Conservation (phyloP, 345 rosid species). For the Populus tremula region DNA sequence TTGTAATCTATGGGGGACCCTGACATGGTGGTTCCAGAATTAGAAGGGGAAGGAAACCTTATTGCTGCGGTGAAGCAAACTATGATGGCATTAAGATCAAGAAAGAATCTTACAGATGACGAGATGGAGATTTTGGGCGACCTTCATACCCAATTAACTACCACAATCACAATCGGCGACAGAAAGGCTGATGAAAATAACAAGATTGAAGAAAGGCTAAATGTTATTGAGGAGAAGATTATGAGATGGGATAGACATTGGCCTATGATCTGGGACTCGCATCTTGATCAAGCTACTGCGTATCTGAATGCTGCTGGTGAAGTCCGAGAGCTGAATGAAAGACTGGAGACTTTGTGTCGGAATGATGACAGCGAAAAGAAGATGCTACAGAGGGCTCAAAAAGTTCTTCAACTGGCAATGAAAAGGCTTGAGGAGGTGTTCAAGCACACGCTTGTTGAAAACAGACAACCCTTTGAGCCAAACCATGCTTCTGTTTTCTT, state of each 20-base stretch:
- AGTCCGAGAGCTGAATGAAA: constrained; percentile 47
- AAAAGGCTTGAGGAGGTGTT: constrained; percentile 85
- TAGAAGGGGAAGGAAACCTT: constrained; percentile 56
- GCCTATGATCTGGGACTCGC: constrained; percentile 71
- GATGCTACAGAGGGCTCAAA: constrained; percentile 56
- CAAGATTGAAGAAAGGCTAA: constrained; percentile 36
- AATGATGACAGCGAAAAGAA: constrained; percentile 34
- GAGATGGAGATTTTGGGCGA: constrained; percentile 55
- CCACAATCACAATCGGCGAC: constrained; percentile 32
- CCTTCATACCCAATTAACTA: constrained; percentile 59
- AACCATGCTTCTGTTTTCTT: constrained; percentile 59
- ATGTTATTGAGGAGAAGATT: constrained; percentile 60
- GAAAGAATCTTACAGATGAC: constrained; percentile 49
- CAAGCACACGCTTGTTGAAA: constrained; percentile 59
- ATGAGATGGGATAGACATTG: constrained; percentile 62
- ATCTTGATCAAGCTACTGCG: constrained; percentile 45
- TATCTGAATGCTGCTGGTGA: constrained; percentile 59
- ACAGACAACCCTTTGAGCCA: constrained; percentile 63
- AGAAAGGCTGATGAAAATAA: constrained; percentile 32
- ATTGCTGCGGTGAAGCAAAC: constrained; percentile 63
- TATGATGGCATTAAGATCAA: constrained; percentile 52
- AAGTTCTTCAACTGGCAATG: constrained; percentile 83
- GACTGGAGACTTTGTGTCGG: constrained; percentile 39
- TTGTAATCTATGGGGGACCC: constrained; percentile 43
- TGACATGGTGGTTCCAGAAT: constrained; percentile 22